Evolutionary conservation across 192 early-diverging fungal genomes (phyloP), one percentile per base, ranked within the genome.

Genomic region (Entophlyctis luteolus): DNA sequence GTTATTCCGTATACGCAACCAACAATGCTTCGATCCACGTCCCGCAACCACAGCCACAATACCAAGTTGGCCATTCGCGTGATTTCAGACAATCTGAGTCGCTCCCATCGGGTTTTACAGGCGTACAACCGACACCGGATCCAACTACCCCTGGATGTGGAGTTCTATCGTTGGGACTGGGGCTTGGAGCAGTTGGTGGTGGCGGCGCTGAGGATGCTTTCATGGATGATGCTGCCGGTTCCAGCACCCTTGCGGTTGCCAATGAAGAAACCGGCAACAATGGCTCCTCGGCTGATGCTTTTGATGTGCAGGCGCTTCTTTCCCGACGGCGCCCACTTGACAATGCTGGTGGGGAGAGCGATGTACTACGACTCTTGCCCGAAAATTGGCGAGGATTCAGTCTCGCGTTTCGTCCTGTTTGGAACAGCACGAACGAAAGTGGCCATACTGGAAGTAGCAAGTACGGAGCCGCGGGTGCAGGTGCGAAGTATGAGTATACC

Each of bases 371-470:
- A 57, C 14, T 54, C 14, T 12, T 66, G 23, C 63, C 63, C 3
- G 36, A 66, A 4, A 3, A n/a, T 4, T 66, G 63, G 63, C 16
- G 25, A n/a, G 14, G n/a, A 16, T 8, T 66, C 4, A 12, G 37
- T 20, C 33, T 66, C 10, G 63, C 52, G 52, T 66, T 66, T 52
- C n/a, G 37, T 16, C n/a, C 42, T 38, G 63, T 66, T 6, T 66
- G 63, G 63, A 22, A 53, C 22, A 37, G 58, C 16, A 42, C 10
- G n/a, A 42, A 42, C 39, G 10, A 42, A 42, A 12, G 10, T n/a
- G 10, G 8, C 39, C n/a, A 42, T 42, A n/a, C n/a, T 42, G 39
- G 10, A n/a, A 42, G n/a, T 12, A 42, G 8, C 8, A 20, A 16
- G 14, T 20, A 12, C 25, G 25, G 23, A 27, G 25, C 50, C 50